Conservation (phyloP, 1,284 basidiomycete genomes). For the Mycosarcoma mackinlayi region DNA sequence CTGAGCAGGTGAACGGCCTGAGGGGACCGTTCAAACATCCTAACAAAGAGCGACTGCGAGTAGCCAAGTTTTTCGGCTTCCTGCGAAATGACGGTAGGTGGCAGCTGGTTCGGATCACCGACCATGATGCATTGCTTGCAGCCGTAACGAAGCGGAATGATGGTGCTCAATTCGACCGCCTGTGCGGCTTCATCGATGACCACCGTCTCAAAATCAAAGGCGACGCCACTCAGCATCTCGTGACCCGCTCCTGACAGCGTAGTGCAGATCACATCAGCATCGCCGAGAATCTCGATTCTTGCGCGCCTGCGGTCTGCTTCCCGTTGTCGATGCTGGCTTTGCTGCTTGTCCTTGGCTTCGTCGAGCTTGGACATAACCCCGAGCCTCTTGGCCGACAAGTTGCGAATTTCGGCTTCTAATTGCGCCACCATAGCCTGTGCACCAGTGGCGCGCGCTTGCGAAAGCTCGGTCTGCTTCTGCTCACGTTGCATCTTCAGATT, state of each 20-base stretch:
- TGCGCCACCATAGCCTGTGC: slow-evolving; percentile 30
- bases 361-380: slow-evolving; percentile 55
- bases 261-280: slow-evolving; percentile 89
- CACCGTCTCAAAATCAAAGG: slow-evolving; percentile 90
- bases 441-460: slow-evolving; percentile 31
- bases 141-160: slow-evolving; percentile 93
- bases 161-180: slow-evolving; percentile 92
- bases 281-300: slow-evolving; percentile 64
- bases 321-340: slow-evolving; percentile 51
- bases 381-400: slow-evolving; percentile 46
- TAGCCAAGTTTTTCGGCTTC: slow-evolving; percentile 85
- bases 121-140: slow-evolving; percentile 90
- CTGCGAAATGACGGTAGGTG: slow-evolving; percentile 92
- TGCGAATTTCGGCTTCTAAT: slow-evolving; percentile 52
- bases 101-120: slow-evolving; percentile 96
- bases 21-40: slow-evolving; percentile 82
- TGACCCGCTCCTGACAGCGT: slow-evolving; percentile 90
- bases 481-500: slow-evolving; percentile 52
- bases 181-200: slow-evolving; percentile 99
- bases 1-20: slow-evolving; percentile 89
- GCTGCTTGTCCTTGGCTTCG: slow-evolving; percentile 58
- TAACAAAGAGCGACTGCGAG: slow-evolving; percentile 90
- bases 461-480: slow-evolving; percentile 53
- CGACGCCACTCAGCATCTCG: slow-evolving; percentile 78
- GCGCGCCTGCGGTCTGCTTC: slow-evolving; percentile 56